Percentiles rank a stretch among this genome's conserved stretches.
Conservation (phyloP, 2,329 filamentous ascomycete genomes). For the Diaporthe humulicola region DNA sequence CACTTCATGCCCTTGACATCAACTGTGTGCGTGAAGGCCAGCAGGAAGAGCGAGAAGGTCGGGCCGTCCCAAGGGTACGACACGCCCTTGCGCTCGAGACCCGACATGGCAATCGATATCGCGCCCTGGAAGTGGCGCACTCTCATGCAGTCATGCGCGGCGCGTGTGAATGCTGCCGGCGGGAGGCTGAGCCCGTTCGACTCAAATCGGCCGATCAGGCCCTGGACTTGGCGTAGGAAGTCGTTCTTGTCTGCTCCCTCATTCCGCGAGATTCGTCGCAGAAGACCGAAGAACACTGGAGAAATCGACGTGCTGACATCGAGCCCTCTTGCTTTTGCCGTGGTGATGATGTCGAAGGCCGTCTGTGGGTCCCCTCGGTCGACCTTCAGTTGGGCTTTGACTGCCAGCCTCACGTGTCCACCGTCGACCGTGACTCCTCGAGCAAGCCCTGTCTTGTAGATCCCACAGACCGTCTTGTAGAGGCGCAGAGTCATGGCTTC, state of each 20-base stretch:
- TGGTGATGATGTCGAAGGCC: constrained; percentile 56
- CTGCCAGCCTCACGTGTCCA: constrained; percentile 61
- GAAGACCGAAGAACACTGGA: constrained; percentile 54
- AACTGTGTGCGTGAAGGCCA: constrained; percentile 44
- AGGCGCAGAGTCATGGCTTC: constrained; percentile 32
- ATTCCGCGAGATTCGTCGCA: constrained; percentile 50
- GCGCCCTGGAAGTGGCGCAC: constrained; percentile 47
- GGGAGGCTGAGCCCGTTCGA: constrained; percentile 43
- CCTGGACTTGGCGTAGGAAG: constrained; percentile 41
- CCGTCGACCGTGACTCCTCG: constrained; percentile 53
- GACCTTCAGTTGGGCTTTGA: constrained; percentile 56
- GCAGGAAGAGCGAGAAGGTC: constrained; percentile 50
- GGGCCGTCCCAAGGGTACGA: constrained; percentile 46
- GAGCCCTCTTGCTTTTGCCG: constrained; percentile 54
- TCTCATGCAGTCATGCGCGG: constrained; percentile 46
- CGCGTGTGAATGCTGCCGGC: constrained; percentile 47
- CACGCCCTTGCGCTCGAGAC: constrained; percentile 42
- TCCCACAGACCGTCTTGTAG: constrained; percentile 36
- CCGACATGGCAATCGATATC: constrained; percentile 46
- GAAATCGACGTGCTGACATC: constrained; percentile 57
- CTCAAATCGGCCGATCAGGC: constrained; percentile 43
- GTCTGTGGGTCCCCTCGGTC: constrained; percentile 44
- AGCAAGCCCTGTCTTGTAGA: constrained; percentile 54
- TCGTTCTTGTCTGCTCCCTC: constrained; percentile 40
- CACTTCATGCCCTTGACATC: constrained; percentile 46